A percentile compares a stretch with the other conserved stretches of the same genome.
Conservation (phyloP, 192 early-diverging fungal species). For the Powellomyces hirtus region DNA sequence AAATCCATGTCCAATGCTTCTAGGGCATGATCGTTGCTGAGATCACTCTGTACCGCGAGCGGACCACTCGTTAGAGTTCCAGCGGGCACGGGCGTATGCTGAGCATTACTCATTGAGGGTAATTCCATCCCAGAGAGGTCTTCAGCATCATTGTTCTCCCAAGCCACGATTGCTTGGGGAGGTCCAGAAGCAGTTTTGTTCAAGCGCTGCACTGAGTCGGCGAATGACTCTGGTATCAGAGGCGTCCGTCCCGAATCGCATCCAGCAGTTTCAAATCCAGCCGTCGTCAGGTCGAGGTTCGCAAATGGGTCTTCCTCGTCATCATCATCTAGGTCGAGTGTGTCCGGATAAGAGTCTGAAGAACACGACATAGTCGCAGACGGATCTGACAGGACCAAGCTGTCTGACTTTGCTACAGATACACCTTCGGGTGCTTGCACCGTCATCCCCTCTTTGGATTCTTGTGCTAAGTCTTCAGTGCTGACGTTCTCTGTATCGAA, state of each 20-base stretch:
- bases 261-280: not conserved
- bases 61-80: not conserved
- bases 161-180: not conserved
- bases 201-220: not conserved
- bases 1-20: slow-evolving; percentile 17
- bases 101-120: too few species aligned
- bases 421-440: not conserved
- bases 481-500: too few species aligned
- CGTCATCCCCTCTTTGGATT: not conserved
- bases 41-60: not conserved
- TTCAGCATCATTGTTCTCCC: not conserved
- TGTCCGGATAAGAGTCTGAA: not conserved
- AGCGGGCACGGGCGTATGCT: too few species aligned
- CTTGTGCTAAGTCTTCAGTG: too few species aligned
- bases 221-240: not conserved
- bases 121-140: too few species aligned
- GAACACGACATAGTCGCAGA: not conserved
- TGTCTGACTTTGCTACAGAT: not conserved
- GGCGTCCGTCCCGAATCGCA: not conserved
- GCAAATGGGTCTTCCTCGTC: not conserved
- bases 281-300: not conserved
- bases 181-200: not conserved
- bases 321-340: not conserved
- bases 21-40: not conserved
- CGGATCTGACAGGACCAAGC: not conserved